Evolutionary conservation across 495 filamentous ascomycete species (phyloP), one percentile per base, ranked within the genome.

Genomic region (Diplogelasinospora grovesii): DNA sequence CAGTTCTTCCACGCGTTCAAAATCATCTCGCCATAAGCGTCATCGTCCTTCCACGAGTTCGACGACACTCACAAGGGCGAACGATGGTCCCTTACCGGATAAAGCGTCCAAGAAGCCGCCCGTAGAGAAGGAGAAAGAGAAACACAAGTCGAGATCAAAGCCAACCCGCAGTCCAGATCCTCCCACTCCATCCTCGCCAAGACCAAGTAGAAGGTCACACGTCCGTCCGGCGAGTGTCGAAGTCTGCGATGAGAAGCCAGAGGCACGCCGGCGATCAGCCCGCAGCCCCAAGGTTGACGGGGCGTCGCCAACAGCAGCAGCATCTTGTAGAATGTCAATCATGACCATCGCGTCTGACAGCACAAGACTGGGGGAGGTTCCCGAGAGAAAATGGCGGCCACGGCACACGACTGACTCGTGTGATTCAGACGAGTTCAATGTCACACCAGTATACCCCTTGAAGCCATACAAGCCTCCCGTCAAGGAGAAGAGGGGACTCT

Each of bases 351-450:
- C 59, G 0, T 50, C 52, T 1, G 55, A 52, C 24, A 65, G 60
- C 50, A 65, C 61, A 14, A 59, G 56, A 36, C 55, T 65, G 7
- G 61, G 61, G 2, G 61, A 65, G 26, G 58, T 65, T 2, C 52
- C 60, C 0, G 48, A 57, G 16, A 43, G 51, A 14, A 60, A 48
- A 33, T 50, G 50, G 50, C 42, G 45, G 7, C 41, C 51, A 5
- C 39, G 43, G 24, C 40, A 50, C 15, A 33, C 40, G 6, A 34
- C 19, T 2, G 49, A 51, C 10, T 29, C 39, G 1, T n/a, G n/a
- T n/a, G 41, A 47, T 7, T 42, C 44, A 4, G 56, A 51, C 18
- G 54, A 54, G 27, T 59, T 61, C 28, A 54, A 59, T 29, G 47
- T 61, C 18, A 27, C 32, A 3, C 53, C 56, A 1, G 11, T 49